Evolutionary conservation across 116 monocot species (phyloP).

Genomic region (Trichopus zeylanicus): DNA sequence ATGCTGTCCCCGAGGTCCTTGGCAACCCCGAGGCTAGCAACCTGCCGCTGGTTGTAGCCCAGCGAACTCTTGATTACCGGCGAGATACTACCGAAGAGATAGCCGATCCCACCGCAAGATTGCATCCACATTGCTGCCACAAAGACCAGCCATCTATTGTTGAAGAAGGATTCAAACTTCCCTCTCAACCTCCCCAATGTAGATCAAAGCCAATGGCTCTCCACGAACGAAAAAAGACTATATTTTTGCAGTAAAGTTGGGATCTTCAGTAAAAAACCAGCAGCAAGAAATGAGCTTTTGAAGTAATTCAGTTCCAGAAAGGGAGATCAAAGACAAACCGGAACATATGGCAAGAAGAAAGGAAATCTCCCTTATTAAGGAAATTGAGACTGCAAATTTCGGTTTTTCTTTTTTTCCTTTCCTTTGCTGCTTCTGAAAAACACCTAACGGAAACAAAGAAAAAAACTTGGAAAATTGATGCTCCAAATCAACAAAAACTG

Average conservation of each 20-base stretch:
- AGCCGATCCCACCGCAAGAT: constrained; percentile 66
- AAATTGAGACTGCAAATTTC: too few relatives aligned
- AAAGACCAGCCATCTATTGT: constrained; percentile 83
- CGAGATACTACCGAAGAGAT: constrained; percentile 79
- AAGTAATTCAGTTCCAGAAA: too few relatives aligned
- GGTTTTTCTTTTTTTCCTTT: too few relatives aligned
- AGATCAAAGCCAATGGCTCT: not conserved
- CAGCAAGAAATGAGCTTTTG: not conserved
- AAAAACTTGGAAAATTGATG: too few relatives aligned
- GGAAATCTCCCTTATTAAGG: too few relatives aligned
- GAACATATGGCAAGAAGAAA: too few relatives aligned
- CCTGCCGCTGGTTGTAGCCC: constrained; percentile 67
- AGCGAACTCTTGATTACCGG: constrained; percentile 61
- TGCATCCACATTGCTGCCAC: constrained; percentile 84
- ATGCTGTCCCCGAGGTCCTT: constrained; percentile 81
- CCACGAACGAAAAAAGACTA: not conserved
- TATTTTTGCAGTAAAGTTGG: not conserved
- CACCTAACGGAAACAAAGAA: too few relatives aligned
- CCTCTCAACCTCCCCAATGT: constrained; percentile 15
- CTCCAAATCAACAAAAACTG: too few relatives aligned
- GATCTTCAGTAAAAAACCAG: not conserved
- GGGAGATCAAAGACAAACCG: too few relatives aligned
- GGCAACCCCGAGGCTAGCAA: constrained; percentile 65
- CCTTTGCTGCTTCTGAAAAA: too few relatives aligned
- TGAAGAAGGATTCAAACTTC: constrained; percentile 21